Percentiles rank a stretch among this genome's conserved stretches.
Conservation (phyloP, 2,329 filamentous ascomycete species). For the Metarhizium anisopliae region DNA sequence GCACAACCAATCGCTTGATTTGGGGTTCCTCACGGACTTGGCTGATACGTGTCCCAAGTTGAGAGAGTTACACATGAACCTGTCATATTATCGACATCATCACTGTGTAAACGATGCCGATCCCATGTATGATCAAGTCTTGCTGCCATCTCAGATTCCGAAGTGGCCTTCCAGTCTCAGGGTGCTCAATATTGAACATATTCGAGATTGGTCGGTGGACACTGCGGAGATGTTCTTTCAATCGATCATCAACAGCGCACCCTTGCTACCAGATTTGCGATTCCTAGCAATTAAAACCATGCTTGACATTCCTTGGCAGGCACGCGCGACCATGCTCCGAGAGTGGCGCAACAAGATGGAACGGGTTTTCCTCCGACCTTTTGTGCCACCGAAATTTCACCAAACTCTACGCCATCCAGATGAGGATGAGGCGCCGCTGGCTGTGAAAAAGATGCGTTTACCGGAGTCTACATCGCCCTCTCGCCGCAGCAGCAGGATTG, state of each 20-base stretch:
- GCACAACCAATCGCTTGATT: constrained; percentile 70
- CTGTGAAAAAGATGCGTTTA: constrained; percentile 12
- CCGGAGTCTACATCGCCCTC: constrained; percentile 16
- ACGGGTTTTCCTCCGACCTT: constrained; percentile 51
- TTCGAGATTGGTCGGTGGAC: constrained; percentile 63
- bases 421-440: constrained; percentile 3
- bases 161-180: constrained; percentile 69
- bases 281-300: constrained; percentile 66
- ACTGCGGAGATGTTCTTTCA: constrained; percentile 70
- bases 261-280: constrained; percentile 56
- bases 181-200: constrained; percentile 63
- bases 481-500: constrained; percentile 29
- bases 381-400: constrained; percentile 27
- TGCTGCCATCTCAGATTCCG: constrained; percentile 58
- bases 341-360: constrained; percentile 67
- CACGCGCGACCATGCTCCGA: constrained; percentile 69
- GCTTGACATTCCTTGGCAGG: constrained; percentile 72
- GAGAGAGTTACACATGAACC: constrained; percentile 63
- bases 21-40: constrained; percentile 64
- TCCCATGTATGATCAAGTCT: constrained; percentile 62
- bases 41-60: constrained; percentile 61
- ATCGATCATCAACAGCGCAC: constrained; percentile 66
- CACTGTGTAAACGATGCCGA: constrained; percentile 61
- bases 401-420: constrained; percentile 14
- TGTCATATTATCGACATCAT: constrained; percentile 68